Conservation (phyloP, 179 eudicot species). For the Corrigiola litoralis region DNA sequence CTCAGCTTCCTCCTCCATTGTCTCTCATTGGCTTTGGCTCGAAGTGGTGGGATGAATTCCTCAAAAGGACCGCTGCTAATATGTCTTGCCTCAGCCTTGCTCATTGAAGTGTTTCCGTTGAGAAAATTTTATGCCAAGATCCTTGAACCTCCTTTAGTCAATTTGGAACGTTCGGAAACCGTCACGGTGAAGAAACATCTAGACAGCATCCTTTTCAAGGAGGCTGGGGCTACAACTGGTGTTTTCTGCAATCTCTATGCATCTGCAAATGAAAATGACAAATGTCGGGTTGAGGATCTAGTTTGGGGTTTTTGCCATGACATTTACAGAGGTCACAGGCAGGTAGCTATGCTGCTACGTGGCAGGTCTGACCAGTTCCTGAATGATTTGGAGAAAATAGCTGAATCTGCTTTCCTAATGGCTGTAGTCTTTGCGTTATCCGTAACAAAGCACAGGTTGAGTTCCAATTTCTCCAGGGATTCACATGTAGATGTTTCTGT, state of each 20-base stretch:
- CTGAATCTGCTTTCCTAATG: conserved; percentile 95
- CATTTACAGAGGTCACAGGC: conserved; percentile 60
- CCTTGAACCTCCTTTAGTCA: conserved; percentile 30
- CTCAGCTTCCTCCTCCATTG: conserved; percentile 48
- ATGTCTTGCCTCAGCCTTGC: conserved; percentile 64
- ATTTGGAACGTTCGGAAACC: conserved; percentile 10
- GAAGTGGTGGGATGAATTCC: conserved; percentile 56
- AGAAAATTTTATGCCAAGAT: conserved; percentile 40
- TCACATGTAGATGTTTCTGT: conserved; percentile 51
- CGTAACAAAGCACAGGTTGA: conserved; percentile 67
- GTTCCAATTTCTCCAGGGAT: conserved; percentile 38
- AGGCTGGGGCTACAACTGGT: conserved; percentile 85
- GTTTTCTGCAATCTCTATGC: conserved; percentile 76
- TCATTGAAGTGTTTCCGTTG: conserved; percentile 78
- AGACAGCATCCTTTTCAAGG: conserved; percentile 56
- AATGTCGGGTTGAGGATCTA: conserved; percentile 52
- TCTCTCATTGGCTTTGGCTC: conserved; percentile 68
- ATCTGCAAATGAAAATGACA: conserved; percentile 56
- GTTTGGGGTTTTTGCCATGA: conserved; percentile 76
- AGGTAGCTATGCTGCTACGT: conserved; percentile 45
- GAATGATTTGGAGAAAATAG: conserved; percentile 66
- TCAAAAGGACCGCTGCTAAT: conserved; percentile 43
- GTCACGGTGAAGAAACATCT: conserved; percentile 52
- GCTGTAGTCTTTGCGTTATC: conserved; percentile 84
- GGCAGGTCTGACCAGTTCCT: conserved; percentile 54